Base-by-base conservation (phyloP, 2,329 filamentous ascomycete species). In the Arthroderma sp. region DNA sequence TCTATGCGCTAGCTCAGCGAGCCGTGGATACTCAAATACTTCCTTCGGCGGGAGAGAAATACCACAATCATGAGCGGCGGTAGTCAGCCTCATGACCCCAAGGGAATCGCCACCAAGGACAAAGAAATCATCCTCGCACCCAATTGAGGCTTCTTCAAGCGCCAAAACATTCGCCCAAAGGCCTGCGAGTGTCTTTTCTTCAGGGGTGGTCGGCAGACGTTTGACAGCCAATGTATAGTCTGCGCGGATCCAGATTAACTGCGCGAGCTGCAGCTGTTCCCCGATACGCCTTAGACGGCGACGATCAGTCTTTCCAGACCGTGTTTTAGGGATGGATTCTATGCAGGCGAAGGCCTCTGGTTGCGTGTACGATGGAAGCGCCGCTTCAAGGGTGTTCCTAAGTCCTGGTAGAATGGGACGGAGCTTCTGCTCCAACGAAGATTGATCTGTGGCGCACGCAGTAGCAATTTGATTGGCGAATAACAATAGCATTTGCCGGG, bases 21-120 rank as follows among this genome's bases (percentile, higher is more conserved):
- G 62, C 35, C 64, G 68, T 2, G 60, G 49, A 15, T 56, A 49
- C 37, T 62, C 52, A 19, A 56, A 55, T 35, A 58, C 41, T 19
- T 60, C 54, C 25, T 28, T 17, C 11, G 58, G 43, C 2, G 43
- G 35, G 11, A 60, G 25, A 3, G 7, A n/a, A 2, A 56, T 13
- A 8, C 56, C 53, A 15, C 13, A 13, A 8, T 19, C 23, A 4
- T 39, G 52, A 47, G 35, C 43, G 5, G 6, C 19, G 2, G 53
- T 33, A 9, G 28, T 28, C 15, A 61, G 4, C 44, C 37, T 33
- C 70, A 73, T 72, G 49, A 69, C 70, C 37, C 66, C 67, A 31
- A 73, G 71, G 44, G 71, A 72, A 58, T 73, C 70, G 2, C 71
- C 71, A 17, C 70, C 70, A 9, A 58, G 21, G 25, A 55, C 4